Evolutionary conservation across 148 eudicot species (phyloP).

Genomic region (Pharnaceum exiguum): DNA sequence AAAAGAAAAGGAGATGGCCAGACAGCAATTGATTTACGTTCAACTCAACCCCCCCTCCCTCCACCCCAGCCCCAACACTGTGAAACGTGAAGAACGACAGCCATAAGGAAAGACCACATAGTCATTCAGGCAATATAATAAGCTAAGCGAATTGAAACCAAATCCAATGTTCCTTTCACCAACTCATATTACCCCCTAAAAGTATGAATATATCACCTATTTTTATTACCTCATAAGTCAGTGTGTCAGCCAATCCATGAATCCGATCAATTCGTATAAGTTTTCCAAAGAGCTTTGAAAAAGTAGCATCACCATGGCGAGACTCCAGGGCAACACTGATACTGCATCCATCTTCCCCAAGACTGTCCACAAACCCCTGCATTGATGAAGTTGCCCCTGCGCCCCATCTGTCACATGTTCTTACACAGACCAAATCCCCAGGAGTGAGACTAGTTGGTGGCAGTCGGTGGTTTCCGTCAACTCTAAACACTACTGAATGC

Average conservation of each 20-base stretch:
- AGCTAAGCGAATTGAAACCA: too few relatives aligned
- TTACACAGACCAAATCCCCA: constrained; percentile 91
- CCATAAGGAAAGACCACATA: too few relatives aligned
- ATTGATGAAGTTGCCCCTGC: constrained; percentile 74
- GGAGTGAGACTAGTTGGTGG: constrained; percentile 86
- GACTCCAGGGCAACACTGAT: constrained; percentile 78
- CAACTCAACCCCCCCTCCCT: too few relatives aligned
- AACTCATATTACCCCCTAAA: not conserved
- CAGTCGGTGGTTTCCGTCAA: constrained; percentile 66
- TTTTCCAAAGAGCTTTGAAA: constrained; percentile 86
- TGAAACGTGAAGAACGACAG: too few relatives aligned
- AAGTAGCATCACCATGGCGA: constrained; percentile 76
- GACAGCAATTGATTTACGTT: too few relatives aligned
- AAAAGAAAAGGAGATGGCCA: too few relatives aligned
- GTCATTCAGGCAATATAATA: too few relatives aligned
- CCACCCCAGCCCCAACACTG: too few relatives aligned
- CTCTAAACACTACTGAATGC: constrained; percentile 78
- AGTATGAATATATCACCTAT: not conserved
- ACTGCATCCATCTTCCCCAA: constrained; percentile 90
- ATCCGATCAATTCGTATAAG: constrained; percentile 82
- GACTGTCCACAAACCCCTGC: constrained; percentile 74
- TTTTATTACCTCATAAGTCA: constrained; percentile 75
- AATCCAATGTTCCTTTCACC: not conserved
- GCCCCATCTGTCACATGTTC: constrained; percentile 74
- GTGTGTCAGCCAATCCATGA: constrained; percentile 78